These are phyloP conservation scores for Linnemannia hyalina DNA, from an alignment of 192 early-diverging fungal species.

Conservation along the genomic window DNA sequence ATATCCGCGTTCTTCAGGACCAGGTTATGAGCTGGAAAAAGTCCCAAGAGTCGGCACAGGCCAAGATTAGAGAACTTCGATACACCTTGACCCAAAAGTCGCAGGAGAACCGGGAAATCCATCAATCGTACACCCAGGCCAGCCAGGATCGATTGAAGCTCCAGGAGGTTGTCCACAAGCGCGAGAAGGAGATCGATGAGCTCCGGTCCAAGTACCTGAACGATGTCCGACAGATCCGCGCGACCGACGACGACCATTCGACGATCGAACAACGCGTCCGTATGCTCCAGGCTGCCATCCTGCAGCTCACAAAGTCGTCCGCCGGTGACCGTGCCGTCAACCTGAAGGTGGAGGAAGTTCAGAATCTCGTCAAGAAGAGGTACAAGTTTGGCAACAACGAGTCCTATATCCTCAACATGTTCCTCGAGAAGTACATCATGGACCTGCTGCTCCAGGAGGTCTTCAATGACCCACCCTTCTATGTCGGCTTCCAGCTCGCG, in stretches of 20 bases:
- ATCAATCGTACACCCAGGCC: slow-evolving; percentile 30
- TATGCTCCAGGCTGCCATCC: slow-evolving; percentile 53
- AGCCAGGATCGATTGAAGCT: slow-evolving; percentile 49
- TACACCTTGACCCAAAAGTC: slow-evolving; percentile 41
- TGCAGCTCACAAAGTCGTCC: slow-evolving; percentile 48
- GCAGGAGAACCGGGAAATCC: slow-evolving; percentile 53
- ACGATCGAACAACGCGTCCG: slow-evolving; percentile 56
- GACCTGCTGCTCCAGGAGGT: slow-evolving; percentile 60
- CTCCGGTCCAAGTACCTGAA: slow-evolving; percentile 52
- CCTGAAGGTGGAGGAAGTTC: slow-evolving; percentile 42
- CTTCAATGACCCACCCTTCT: slow-evolving; percentile 54
- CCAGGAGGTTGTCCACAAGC: slow-evolving; percentile 52
- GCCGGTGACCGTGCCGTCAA: slow-evolving; percentile 52
- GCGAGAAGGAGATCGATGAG: slow-evolving; percentile 55
- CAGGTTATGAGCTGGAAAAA: slow-evolving; percentile 47
- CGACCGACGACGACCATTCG: slow-evolving; percentile 61
- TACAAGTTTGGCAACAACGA: slow-evolving; percentile 53
- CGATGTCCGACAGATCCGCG: slow-evolving; percentile 58
- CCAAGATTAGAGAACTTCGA: slow-evolving; percentile 40
- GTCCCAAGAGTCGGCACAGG: slow-evolving; percentile 38
- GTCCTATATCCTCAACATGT: slow-evolving; percentile 60
- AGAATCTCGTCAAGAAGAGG: slow-evolving; percentile 45
- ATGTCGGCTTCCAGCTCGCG: slow-evolving; percentile 53
- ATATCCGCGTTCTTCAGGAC: slow-evolving; percentile 50
- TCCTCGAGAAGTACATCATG: slow-evolving; percentile 67